Conservation (phyloP, 495 filamentous ascomycete species). For the Hyaloscypha bicolor region DNA sequence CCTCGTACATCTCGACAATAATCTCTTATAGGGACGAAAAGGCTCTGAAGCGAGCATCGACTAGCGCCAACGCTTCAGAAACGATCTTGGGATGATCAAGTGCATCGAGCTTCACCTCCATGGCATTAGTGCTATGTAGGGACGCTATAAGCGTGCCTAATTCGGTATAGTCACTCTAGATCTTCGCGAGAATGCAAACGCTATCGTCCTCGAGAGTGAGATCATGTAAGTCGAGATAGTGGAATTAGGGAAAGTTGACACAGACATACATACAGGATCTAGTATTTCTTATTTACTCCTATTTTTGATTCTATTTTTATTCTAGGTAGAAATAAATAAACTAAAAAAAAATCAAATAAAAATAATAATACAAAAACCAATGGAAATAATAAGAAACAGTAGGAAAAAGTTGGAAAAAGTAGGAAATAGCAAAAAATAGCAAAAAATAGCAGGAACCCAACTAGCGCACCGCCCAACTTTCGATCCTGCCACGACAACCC, state of each 20-base stretch:
- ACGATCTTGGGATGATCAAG: conserved; percentile 25
- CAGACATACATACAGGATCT: too few species aligned
- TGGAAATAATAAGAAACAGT: too few species aligned
- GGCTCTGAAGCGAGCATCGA: conserved; percentile 28
- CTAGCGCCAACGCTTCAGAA: conserved; percentile 22
- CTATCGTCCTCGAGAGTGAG: conserved; percentile 24
- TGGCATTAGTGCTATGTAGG: conserved; percentile 21
- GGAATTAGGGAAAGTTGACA: conserved; percentile 20
- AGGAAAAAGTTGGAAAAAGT: too few species aligned
- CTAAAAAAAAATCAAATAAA: too few species aligned
- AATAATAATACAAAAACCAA: too few species aligned
- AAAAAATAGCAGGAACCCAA: too few species aligned
- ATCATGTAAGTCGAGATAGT: conserved; percentile 12
- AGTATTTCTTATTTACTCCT: too few species aligned
- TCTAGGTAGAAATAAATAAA: too few species aligned
- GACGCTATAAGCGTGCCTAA: conserved; percentile 23
- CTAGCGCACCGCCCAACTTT: too few species aligned
- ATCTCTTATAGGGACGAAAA: conserved; percentile 30
- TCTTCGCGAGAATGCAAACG: conserved; percentile 17
- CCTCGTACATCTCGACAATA: conserved; percentile 21
- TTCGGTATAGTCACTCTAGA: conserved; percentile 20
- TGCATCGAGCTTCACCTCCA: conserved; percentile 24
- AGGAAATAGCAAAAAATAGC: too few species aligned
- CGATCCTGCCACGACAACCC: too few species aligned
- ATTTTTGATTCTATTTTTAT: too few species aligned